Conservation (phyloP, 2,329 filamentous ascomycete species). For the Aspergillus brunneoviolaceus region DNA sequence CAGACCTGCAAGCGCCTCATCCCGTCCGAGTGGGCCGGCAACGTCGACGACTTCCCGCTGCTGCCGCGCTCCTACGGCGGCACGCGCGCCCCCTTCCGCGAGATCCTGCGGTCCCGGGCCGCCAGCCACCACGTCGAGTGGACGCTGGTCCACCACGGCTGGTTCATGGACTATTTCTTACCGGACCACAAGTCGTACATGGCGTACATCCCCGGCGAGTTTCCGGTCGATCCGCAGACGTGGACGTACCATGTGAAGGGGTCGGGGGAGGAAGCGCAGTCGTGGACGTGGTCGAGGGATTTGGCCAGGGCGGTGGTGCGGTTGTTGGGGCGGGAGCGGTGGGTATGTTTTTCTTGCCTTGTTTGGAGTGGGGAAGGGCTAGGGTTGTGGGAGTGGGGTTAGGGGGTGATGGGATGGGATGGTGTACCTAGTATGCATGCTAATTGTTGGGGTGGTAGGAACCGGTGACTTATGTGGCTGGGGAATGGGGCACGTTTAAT, state of each 20-base stretch:
- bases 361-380: neutral
- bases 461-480: neutral
- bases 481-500: conserved; percentile 8
- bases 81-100: neutral
- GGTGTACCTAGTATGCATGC: too few species aligned
- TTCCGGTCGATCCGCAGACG: neutral
- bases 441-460: neutral
- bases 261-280: neutral
- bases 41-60: conserved; percentile 9
- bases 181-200: neutral
- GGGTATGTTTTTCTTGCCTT: neutral
- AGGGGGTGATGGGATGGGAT: too few species aligned
- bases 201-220: neutral
- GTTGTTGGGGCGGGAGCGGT: neutral
- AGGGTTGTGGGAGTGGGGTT: too few species aligned
- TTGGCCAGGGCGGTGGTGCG: neutral
- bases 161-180: conserved; percentile 9
- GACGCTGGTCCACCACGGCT: conserved; percentile 6
- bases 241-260: conserved; percentile 1
- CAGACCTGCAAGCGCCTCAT: conserved; percentile 13
- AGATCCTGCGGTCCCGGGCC: neutral
- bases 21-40: conserved; percentile 10
- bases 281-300: conserved; percentile 7
- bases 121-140: neutral
- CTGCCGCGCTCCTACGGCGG: neutral